phyloP scores from a whole-genome alignment of 2,329 filamentous ascomycete species.

The Fusarium sp. region DNA sequence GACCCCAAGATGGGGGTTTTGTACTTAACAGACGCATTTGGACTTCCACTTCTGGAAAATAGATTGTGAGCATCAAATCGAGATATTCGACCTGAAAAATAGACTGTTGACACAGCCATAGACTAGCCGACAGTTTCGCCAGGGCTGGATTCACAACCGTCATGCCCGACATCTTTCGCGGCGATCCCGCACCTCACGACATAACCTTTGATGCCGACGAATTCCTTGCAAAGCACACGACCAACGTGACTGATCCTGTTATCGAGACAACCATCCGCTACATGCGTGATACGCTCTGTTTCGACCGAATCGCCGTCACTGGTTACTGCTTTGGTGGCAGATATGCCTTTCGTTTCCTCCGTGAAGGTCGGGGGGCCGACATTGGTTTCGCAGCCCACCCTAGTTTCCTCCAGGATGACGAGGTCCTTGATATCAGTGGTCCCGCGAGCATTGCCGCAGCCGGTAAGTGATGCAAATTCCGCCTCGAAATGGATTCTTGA shows the following conservation, averaged over 20 bases:
- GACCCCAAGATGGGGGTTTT: too few species aligned
- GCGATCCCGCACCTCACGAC: slow-evolving; percentile 8
- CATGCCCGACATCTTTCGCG: slow-evolving; percentile 25
- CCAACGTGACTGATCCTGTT: slow-evolving; percentile 28
- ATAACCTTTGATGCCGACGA: slow-evolving; percentile 16
- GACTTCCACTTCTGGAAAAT: slow-evolving; percentile 24
- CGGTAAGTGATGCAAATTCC: slow-evolving; percentile 27
- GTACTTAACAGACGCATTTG: slow-evolving; percentile 35
- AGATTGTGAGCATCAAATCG: neutral
- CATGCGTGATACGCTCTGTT: slow-evolving; percentile 53
- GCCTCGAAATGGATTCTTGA: too few species aligned
- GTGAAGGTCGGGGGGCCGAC: slow-evolving; percentile 64
- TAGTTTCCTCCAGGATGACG: slow-evolving; percentile 67
- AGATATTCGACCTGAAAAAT: too few species aligned
- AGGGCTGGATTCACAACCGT: slow-evolving; percentile 31
- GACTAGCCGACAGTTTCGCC: slow-evolving; percentile 32
- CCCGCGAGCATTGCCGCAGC: slow-evolving; percentile 34
- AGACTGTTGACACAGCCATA: too few species aligned
- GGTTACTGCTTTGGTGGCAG: slow-evolving; percentile 76
- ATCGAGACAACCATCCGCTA: slow-evolving; percentile 29
- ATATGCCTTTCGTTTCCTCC: slow-evolving; percentile 68
- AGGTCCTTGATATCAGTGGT: slow-evolving; percentile 58
- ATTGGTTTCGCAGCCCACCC: slow-evolving; percentile 75
- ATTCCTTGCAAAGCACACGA: slow-evolving; percentile 27
- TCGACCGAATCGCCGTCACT: slow-evolving; percentile 65